Evolutionary conservation across 257 asterid species (phyloP), one percentile per base, ranked within the genome.

Genomic region (Striga asiatica): DNA sequence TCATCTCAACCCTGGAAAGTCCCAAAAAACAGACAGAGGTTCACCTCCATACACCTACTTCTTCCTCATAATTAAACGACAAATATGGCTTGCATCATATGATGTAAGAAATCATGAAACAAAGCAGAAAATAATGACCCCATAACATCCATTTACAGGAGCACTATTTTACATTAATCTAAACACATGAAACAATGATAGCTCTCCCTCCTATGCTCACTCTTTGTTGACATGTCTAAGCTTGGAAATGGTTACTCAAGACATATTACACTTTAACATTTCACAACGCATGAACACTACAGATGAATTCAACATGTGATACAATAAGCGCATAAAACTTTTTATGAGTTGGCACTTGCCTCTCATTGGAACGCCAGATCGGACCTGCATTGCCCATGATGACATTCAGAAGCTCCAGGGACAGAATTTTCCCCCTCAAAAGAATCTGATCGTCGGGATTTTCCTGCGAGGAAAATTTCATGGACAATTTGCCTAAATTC

Each of bases 371-470:
- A 56, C 81, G 81, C 98, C 98, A 92, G 43, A 81, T 70, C 51
- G 84, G 86, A 50, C 95, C 98, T 31, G 97, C 93, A 77, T 84
- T 87, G 68, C 70, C 78, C 89, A 78, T 82, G 50, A 92, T 76
- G 68, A 92, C 94, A 66, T 92, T 88, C 67, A 92, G 74, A 74
- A 92, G 97, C 83, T 92, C 98, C 81, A 92, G 61, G 18, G 98
- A 92, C 20, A 92, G 80, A 24, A 83, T 69, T 69, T 92, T 92
- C 23, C 98, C 98, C 74, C 95, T 84, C 74, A 92, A 64, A 51
- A 92, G 86, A 66, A 92, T 88, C 66, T 92, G 96, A 73, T 92
- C 98, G 74, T 88, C 97, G 3, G 81, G 62, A 65, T 75, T 80
- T 75, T 92, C 97, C 68, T 81, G 89, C 4, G 95, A 77, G 1